Percentiles rank a stretch among this genome's conserved stretches.
Evolutionary conservation across 129 eudicot species (phyloP).

Genomic region (Helianthus annuus): DNA sequence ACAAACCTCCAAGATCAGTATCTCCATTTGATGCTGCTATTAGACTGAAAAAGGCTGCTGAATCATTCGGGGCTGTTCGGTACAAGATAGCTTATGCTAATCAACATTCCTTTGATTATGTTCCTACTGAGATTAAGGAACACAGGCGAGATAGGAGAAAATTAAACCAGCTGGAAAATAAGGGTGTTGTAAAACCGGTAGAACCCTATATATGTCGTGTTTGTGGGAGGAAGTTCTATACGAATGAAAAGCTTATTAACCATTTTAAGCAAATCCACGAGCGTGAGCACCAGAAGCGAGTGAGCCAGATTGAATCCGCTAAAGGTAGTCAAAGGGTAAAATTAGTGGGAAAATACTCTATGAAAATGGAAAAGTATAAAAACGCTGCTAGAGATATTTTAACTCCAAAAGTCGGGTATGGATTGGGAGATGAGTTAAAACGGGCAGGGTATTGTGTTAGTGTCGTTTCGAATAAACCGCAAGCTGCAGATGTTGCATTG

Average conservation of each 20-base stretch:
- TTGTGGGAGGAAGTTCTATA: too few species aligned
- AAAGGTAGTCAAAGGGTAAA: constrained; percentile 67
- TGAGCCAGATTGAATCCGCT: constrained; percentile 70
- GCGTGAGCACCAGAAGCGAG: constrained; percentile 30
- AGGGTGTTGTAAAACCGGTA: constrained; percentile 50
- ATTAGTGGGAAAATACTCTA: constrained; percentile 56
- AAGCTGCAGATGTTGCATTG: constrained; percentile 64
- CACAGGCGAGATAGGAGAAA: constrained; percentile 50
- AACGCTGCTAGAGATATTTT: constrained; percentile 63
- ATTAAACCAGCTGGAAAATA: constrained; percentile 48
- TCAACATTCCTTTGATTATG: constrained; percentile 53
- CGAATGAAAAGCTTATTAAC: too few species aligned
- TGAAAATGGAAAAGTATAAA: constrained; percentile 76
- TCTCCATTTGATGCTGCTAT: constrained; percentile 73
- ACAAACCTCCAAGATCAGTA: constrained; percentile 73
- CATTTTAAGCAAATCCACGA: too few species aligned
- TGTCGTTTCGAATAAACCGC: constrained; percentile 65
- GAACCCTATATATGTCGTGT: constrained; percentile 35
- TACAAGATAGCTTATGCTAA: constrained; percentile 79
- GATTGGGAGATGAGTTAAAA: constrained; percentile 76
- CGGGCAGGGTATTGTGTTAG: constrained; percentile 84
- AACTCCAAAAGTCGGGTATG: constrained; percentile 74
- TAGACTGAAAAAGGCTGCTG: constrained; percentile 60
- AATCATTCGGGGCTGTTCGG: constrained; percentile 56
- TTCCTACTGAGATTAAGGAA: constrained; percentile 47